Evolutionary conservation across 106 monocot genomes (phyloP).

Genomic region (Agapanthus africanus): DNA sequence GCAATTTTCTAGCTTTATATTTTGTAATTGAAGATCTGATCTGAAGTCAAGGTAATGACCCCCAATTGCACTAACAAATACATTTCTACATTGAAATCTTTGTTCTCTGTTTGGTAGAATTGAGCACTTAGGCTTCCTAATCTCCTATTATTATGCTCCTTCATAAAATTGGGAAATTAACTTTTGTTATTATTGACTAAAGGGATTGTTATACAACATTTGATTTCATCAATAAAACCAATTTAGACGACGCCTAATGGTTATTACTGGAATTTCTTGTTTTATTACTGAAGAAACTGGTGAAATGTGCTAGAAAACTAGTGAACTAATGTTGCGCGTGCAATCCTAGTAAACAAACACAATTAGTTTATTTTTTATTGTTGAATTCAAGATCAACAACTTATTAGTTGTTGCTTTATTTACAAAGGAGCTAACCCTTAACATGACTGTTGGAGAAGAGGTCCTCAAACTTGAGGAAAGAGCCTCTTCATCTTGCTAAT

Average conservation of each 20-base stretch:
- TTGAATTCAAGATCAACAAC: not conserved
- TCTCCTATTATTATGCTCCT: not conserved
- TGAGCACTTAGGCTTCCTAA: not conserved
- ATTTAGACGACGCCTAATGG: not conserved
- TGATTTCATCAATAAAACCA: not conserved
- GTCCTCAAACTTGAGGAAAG: not conserved
- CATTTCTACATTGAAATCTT: constrained; percentile 9
- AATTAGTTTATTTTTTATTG: not conserved
- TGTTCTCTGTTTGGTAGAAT: constrained; percentile 6
- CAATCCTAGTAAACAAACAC: not conserved
- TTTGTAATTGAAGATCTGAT: not conserved
- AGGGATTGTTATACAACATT: not conserved
- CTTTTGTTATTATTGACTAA: not conserved
- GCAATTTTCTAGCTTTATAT: not conserved
- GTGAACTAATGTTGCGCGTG: no score
- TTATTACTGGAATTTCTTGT: not conserved
- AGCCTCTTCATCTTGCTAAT: not conserved
- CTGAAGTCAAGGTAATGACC: constrained; percentile 7
- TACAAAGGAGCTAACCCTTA: not conserved
- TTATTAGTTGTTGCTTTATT: not conserved
- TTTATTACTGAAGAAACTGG: not conserved
- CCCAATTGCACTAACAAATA: not conserved
- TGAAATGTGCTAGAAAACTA: no score
- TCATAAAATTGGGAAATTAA: not conserved
- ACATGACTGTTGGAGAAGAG: not conserved